Conservation (phyloP, 1,284 basidiomycete genomes). For the Boletus sp. region DNA sequence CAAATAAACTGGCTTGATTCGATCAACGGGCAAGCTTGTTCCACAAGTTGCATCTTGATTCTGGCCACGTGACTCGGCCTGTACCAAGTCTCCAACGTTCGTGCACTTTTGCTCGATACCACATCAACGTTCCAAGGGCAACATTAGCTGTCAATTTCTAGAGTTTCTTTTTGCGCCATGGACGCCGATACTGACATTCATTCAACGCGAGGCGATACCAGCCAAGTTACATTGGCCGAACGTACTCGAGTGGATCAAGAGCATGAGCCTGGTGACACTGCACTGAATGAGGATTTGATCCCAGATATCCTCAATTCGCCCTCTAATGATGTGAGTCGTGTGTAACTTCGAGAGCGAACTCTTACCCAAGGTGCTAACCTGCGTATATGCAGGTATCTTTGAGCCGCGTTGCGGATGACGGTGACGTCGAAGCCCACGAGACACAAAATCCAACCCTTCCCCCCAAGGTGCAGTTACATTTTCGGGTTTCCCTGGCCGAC, state of each 20-base stretch:
- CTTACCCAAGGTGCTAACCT: background rate
- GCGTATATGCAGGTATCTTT: conserved; percentile 17
- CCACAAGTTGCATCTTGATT: too few relatives aligned
- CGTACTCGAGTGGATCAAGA: background rate
- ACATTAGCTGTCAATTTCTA: background rate
- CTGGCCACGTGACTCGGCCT: conserved; percentile 17
- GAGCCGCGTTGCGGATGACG: background rate
- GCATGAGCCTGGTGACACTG: background rate
- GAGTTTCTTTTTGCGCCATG: conserved; percentile 10
- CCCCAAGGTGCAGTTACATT: conserved; percentile 8
- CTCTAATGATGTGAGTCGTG: conserved; percentile 9
- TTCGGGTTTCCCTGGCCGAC: background rate
- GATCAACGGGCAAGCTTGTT: background rate
- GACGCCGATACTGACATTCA: background rate
- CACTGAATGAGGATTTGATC: background rate
- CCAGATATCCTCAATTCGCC: background rate
- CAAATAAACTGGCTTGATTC: background rate
- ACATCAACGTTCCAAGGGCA: background rate
- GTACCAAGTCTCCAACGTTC: background rate
- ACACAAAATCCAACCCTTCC: background rate
- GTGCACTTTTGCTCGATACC: background rate
- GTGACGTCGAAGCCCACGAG: background rate
- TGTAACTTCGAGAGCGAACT: background rate
- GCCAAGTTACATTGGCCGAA: background rate
- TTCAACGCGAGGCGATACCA: background rate